A percentile compares a stretch with the other conserved stretches of the same genome.
Conservation (phyloP, 2,329 filamentous ascomycete species). For the Colletotrichum neosansevieriae region DNA sequence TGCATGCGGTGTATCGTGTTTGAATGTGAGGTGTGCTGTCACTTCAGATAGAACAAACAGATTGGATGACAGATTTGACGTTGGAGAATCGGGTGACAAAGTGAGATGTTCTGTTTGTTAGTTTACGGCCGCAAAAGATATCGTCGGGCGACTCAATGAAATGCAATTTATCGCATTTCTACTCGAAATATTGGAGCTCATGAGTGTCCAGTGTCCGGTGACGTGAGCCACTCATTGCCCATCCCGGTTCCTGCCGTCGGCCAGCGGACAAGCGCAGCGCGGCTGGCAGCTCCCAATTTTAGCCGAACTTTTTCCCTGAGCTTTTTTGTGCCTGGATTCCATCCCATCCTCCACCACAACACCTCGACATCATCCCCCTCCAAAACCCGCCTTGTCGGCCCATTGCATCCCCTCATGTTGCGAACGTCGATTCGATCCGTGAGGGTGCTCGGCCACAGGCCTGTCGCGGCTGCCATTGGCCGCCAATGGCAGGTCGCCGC, state of each 20-base stretch:
- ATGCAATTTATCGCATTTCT: neutral
- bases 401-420: constrained; percentile 72
- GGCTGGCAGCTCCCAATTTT: constrained; percentile 45
- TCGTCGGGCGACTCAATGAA: no score
- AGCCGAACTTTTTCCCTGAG: constrained; percentile 60
- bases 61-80: constrained; percentile 3
- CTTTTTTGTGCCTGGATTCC: constrained; percentile 52
- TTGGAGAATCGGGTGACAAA: neutral
- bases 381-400: constrained; percentile 52
- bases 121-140: neutral
- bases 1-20: neutral
- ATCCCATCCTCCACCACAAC: constrained; percentile 44
- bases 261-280: constrained; percentile 17
- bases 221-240: constrained; percentile 28
- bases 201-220: constrained; percentile 13
- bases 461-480: constrained; percentile 63
- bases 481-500: constrained; percentile 67
- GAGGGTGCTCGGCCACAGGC: constrained; percentile 68
- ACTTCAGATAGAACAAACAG: neutral
- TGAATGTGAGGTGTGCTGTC: constrained; percentile 1
- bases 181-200: neutral
- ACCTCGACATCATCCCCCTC: constrained; percentile 46
- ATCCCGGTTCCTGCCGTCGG: constrained; percentile 42
- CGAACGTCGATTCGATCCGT: constrained; percentile 76
- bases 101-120: neutral